Conservation (phyloP, 2,329 filamentous ascomycete species). For the Colletotrichum graminicola region DNA sequence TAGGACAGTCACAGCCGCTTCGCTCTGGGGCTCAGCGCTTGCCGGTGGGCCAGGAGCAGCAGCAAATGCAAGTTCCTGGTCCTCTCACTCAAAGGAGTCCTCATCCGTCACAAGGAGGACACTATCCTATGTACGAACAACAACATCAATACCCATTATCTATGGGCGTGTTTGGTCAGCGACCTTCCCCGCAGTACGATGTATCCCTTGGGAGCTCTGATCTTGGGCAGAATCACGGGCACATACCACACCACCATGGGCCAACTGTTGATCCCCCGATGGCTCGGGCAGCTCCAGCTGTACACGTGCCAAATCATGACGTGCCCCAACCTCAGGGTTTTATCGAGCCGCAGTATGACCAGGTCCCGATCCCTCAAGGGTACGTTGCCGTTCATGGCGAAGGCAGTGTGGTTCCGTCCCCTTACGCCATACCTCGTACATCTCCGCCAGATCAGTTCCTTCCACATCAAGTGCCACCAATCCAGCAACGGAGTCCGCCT, state of each 20-base stretch:
- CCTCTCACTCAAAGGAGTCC: slow-evolving; percentile 12
- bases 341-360: slow-evolving; percentile 52
- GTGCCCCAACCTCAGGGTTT: slow-evolving; percentile 14
- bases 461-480: slow-evolving; percentile 32
- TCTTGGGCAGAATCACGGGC: slow-evolving; percentile 9
- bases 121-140: slow-evolving; percentile 29
- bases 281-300: slow-evolving; percentile 6
- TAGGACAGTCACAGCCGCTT: background rate
- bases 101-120: slow-evolving; percentile 12
- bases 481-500: slow-evolving; percentile 39
- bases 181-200: slow-evolving; percentile 7
- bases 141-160: slow-evolving; percentile 11
- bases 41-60: slow-evolving; percentile 19
- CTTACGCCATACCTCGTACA: slow-evolving; percentile 46
- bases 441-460: slow-evolving; percentile 37
- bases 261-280: slow-evolving; percentile 10
- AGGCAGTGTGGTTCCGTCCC: slow-evolving; percentile 48
- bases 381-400: slow-evolving; percentile 55
- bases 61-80: slow-evolving; percentile 18
- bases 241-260: slow-evolving; percentile 9
- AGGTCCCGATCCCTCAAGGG: slow-evolving; percentile 54
- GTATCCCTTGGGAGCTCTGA: slow-evolving; percentile 17
- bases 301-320: background rate
- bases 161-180: slow-evolving; percentile 8
- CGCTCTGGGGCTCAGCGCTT: slow-evolving; percentile 12